phyloP scores from a whole-genome alignment of 2,329 filamentous ascomycete species.

The Paracamarosporium sp. region DNA sequence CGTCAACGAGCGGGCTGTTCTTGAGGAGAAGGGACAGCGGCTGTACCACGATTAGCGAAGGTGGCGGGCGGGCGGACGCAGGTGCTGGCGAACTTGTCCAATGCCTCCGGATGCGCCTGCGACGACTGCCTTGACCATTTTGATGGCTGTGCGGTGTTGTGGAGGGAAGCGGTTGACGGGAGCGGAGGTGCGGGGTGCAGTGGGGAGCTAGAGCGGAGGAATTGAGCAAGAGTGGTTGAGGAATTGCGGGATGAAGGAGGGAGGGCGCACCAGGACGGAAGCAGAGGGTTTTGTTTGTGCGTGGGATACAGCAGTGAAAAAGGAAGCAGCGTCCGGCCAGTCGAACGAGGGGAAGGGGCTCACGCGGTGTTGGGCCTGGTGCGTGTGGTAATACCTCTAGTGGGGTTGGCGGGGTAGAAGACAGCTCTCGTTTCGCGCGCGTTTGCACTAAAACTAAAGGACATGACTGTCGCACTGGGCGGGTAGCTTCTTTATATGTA shows the following conservation, averaged over 20 bases:
- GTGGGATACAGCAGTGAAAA: slow-evolving; percentile 24
- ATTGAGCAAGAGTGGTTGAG: slow-evolving; percentile 25
- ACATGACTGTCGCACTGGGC: slow-evolving; percentile 1
- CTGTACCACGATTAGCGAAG: slow-evolving; percentile 55
- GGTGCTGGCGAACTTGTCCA: slow-evolving; percentile 75
- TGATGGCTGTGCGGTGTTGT: slow-evolving; percentile 25
- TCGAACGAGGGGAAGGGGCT: slow-evolving; percentile 28
- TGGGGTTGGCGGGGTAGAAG: slow-evolving; percentile 6
- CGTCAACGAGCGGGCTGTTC: slow-evolving; percentile 83
- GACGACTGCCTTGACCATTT: slow-evolving; percentile 63
- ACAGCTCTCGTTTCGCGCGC: background rate
- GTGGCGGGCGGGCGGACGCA: slow-evolving; percentile 2
- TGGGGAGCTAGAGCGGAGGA: slow-evolving; percentile 17
- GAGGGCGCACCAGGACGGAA: slow-evolving; percentile 5
- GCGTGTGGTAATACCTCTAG: background rate
- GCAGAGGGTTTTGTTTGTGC: slow-evolving; percentile 20
- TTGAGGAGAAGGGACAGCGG: slow-evolving; percentile 97
- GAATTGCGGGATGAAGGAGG: slow-evolving; percentile 10
- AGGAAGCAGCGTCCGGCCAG: slow-evolving; percentile 32
- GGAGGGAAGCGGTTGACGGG: slow-evolving; percentile 14
- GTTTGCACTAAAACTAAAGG: background rate
- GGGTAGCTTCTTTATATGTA: background rate
- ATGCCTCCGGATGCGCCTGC: slow-evolving; percentile 98
- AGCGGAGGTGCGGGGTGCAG: slow-evolving; percentile 21
- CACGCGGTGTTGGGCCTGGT: slow-evolving; percentile 7